Percentiles rank a stretch among this genome's conserved stretches.
Evolutionary conservation across 352 stramenopile species (phyloP).

Genomic region (Phytopythium boreale): DNA sequence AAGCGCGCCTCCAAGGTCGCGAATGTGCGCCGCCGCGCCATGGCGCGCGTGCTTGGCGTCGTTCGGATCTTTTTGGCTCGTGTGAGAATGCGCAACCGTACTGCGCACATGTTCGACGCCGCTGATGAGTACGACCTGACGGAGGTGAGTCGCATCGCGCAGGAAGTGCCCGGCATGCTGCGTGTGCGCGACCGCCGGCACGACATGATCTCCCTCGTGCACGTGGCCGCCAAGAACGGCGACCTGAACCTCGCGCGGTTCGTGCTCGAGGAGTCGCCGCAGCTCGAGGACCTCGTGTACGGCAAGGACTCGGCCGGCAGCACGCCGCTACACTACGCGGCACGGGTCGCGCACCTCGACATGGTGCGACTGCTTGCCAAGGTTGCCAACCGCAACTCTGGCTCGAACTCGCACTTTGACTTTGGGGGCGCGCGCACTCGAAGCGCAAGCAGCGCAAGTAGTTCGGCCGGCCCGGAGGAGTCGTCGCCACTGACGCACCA

Average conservation of each 20-base stretch:
- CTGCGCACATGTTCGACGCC: constrained; percentile 70
- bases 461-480: constrained; percentile 35
- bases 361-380: constrained; percentile 85
- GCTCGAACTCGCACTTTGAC: constrained; percentile 42
- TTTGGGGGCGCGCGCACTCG: constrained; percentile 46
- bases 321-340: constrained; percentile 84
- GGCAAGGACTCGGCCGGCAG: constrained; percentile 70
- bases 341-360: constrained; percentile 69
- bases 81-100: constrained; percentile 82
- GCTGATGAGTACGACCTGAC: constrained; percentile 79
- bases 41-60: constrained; percentile 68
- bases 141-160: constrained; percentile 74
- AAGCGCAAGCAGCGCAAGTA: constrained; percentile 69
- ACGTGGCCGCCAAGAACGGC: constrained; percentile 87
- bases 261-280: constrained; percentile 73
- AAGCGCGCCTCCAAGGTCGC: constrained; percentile 49
- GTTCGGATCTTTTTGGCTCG: constrained; percentile 75
- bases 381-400: constrained; percentile 82
- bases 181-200: constrained; percentile 70
- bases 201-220: constrained; percentile 86
- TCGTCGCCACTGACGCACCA: neutral
- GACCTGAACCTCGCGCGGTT: constrained; percentile 83
- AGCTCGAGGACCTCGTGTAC: constrained; percentile 86
- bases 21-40: constrained; percentile 50
- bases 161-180: constrained; percentile 78